These are phyloP conservation scores for Fagus sylvatica DNA, from an alignment of 306 rosid genomes.

Conservation along the genomic window DNA sequence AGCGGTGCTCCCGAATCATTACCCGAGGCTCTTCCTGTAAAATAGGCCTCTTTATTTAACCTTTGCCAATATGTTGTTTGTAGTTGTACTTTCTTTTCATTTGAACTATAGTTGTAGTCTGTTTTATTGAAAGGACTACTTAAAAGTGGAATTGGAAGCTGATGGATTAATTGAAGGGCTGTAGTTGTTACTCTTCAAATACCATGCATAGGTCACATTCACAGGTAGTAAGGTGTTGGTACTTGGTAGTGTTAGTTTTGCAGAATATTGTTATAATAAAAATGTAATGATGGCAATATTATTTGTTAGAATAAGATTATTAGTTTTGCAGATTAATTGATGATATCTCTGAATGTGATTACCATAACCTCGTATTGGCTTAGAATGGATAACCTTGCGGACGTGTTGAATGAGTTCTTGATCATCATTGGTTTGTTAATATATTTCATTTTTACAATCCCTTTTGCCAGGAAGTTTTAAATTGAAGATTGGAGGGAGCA, in stretches of 20 bases:
- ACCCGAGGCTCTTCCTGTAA: conserved; percentile 60
- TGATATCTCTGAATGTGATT: background rate
- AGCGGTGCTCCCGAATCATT: conserved; percentile 61
- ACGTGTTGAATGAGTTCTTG: background rate
- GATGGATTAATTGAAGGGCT: conserved; percentile 19
- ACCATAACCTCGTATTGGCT: background rate
- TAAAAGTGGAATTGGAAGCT: conserved; percentile 32
- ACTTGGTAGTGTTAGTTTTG: background rate
- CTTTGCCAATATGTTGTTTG: conserved; percentile 29
- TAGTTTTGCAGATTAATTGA: background rate
- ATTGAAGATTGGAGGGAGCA: background rate
- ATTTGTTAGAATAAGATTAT: no score
- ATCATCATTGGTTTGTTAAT: background rate
- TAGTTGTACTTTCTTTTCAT: conserved; percentile 1
- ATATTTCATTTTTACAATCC: background rate
- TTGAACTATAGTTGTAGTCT: conserved; percentile 33
- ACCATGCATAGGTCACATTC: conserved; percentile 8
- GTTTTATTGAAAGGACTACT: conserved; percentile 17
- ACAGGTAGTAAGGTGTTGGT: background rate
- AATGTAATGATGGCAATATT: no score
- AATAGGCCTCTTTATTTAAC: background rate
- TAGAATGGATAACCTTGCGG: background rate
- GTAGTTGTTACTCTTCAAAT: conserved; percentile 5
- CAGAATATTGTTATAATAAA: no score
- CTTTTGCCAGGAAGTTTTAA: background rate